Evolutionary conservation across 75 land plant species (phyloP), one percentile per base, ranked within the genome.

Genomic region (Picea glauca): DNA sequence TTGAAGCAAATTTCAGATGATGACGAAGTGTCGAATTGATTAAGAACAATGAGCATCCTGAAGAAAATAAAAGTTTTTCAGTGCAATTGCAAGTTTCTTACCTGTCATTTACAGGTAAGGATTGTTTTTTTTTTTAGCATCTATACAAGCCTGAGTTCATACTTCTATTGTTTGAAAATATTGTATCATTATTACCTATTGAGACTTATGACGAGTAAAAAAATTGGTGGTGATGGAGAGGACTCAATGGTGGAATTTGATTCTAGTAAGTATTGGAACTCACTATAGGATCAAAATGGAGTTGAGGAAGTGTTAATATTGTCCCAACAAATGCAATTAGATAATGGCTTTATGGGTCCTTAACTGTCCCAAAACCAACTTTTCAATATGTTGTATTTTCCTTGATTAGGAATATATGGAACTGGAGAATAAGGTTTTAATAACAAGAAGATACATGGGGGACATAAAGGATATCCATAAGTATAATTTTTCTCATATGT

Each of bases 401-500:
- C 98, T 93, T 20, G 90, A 90, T 58, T 91, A 95, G 95, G 88
- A 90, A 67, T 91, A 79, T 79, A 73, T 85, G 43, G 84, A 78
- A 1, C 80, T 50, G 15, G 90, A 86, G 58, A 83, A 88, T 4
- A 91, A 93, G 95, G 90, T 93, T 77, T 61, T 93, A 76, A 82
- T 95, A 1, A 66, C 87, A 63, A 93, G 93, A 12, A 78, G 31
- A 18, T 89, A 93, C 70, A 58, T 93, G 72, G 86, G 79, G 23
- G 58, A 43, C 58, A 64, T 77, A 21, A 77, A 80, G 32, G 85
- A 85, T 59, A 75, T 82, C 20, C 14, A 15, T n/a, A 61, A 66
- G 54, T 26, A 76, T 35, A 89, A 88, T 58, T 89, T 93, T 91
- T 85, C 82, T 60, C 93, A 95, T 60, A 93, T 91, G 95, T 95